These are phyloP conservation scores for Phoma herbarum DNA, from an alignment of 2,329 filamentous ascomycete species.

Conservation along the genomic window DNA sequence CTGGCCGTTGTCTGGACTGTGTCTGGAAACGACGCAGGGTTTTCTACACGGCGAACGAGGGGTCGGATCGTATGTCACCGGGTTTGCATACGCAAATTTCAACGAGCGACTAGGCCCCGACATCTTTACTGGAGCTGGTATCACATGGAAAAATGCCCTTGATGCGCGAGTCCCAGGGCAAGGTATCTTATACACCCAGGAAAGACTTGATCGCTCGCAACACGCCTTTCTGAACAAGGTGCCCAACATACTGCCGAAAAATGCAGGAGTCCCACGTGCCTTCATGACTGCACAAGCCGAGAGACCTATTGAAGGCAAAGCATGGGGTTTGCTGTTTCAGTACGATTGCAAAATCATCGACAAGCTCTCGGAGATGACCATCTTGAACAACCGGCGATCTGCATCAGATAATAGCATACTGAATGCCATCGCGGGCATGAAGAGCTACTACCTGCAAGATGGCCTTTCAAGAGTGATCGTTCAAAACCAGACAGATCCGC, in stretches of 20 bases:
- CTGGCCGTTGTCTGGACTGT: slow-evolving; percentile 1
- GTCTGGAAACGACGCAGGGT: not conserved
- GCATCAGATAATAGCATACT: not conserved
- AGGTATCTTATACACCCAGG: not conserved
- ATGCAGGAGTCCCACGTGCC: not conserved
- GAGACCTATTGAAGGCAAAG: not conserved
- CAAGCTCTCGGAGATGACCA: not conserved
- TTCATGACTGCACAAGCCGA: slow-evolving; percentile 4
- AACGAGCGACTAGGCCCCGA: not conserved
- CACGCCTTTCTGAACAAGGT: not conserved
- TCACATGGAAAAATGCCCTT: not conserved
- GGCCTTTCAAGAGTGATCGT: not conserved
- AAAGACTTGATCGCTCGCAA: not conserved
- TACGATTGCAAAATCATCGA: slow-evolving; percentile 6
- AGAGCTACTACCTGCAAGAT: not conserved
- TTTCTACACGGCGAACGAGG: not conserved
- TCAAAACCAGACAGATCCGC: not conserved
- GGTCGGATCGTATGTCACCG: not conserved
- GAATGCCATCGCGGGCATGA: not conserved
- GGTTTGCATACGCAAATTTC: slow-evolving; percentile 2
- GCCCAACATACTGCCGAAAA: not conserved
- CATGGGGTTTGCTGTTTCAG: not conserved
- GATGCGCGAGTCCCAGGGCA: not conserved
- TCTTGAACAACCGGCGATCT: not conserved
- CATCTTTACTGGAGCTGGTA: not conserved